These are phyloP conservation scores for Teratosphaeria viscida DNA, from an alignment of 2,329 filamentous ascomycete species.

Conservation along the genomic window DNA sequence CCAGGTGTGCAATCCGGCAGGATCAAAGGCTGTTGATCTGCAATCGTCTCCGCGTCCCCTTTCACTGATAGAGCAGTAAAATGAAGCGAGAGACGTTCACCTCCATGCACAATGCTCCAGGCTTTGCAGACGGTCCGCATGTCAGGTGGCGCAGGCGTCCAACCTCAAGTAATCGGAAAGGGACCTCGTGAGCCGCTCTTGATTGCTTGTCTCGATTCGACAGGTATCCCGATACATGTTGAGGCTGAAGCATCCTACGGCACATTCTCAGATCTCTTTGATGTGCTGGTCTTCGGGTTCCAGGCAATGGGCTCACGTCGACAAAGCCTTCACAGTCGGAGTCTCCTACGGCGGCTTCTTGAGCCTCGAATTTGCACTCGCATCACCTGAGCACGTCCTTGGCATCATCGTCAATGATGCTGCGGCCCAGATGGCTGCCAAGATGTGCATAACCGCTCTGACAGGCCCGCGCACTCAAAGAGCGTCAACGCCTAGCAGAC, in stretches of 20 bases:
- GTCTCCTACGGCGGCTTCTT: neutral
- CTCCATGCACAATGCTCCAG: neutral
- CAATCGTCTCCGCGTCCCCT: too few relatives aligned
- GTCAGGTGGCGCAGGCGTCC: neutral
- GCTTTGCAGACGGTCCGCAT: neutral
- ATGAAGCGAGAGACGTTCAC: too few relatives aligned
- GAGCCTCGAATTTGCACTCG: neutral
- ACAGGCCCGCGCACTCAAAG: neutral
- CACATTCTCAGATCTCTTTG: neutral
- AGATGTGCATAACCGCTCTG: neutral
- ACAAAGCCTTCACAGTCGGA: neutral
- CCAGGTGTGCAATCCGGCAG: too few relatives aligned
- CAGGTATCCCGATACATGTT: neutral
- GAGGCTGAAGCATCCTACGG: neutral
- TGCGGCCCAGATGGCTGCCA: too few relatives aligned
- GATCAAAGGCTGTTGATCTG: too few relatives aligned
- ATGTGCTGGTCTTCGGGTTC: neutral
- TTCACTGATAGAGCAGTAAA: too few relatives aligned
- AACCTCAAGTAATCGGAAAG: neutral
- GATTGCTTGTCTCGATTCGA: neutral
- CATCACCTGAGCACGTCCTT: neutral
- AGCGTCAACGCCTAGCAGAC: neutral
- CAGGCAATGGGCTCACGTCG: neutral
- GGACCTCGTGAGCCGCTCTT: neutral
- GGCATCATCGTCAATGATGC: neutral